phyloP scores from a whole-genome alignment of 2,329 filamentous ascomycete genomes.

The Aspergillus sp. region DNA sequence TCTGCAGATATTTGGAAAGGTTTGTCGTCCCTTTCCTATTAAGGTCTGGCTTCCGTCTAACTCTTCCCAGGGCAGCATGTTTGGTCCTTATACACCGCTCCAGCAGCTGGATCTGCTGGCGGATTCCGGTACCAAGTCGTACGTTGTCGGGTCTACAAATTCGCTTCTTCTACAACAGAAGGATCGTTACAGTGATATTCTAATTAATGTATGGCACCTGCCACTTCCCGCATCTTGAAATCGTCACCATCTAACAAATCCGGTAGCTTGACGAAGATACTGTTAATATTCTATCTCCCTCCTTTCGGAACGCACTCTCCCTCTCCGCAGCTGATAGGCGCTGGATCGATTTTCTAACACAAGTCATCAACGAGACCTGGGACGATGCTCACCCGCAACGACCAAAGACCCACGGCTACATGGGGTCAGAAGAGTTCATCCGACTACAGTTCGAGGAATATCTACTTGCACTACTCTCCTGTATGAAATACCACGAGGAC shows the following conservation, averaged over 20 bases:
- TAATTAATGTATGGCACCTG: conserved; percentile 62
- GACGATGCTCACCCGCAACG: conserved; percentile 81
- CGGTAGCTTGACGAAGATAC: conserved; percentile 70
- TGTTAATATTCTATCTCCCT: conserved; percentile 74
- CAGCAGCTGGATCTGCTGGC: conserved; percentile 93
- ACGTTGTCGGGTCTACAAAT: conserved; percentile 95
- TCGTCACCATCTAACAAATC: background rate
- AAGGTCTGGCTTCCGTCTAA: conserved; percentile 40
- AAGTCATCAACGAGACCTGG: conserved; percentile 94
- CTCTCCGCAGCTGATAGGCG: conserved; percentile 82
- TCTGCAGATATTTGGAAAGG: conserved; percentile 89
- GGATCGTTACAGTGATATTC: conserved; percentile 90
- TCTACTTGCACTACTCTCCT: conserved; percentile 76
- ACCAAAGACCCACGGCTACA: conserved; percentile 91
- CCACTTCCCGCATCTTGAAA: background rate
- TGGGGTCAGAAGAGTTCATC: conserved; percentile 95
- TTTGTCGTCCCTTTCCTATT: conserved; percentile 23
- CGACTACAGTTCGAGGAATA: conserved; percentile 96
- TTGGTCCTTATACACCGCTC: conserved; percentile 91
- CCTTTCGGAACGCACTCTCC: conserved; percentile 65
- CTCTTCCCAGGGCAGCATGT: conserved; percentile 70
- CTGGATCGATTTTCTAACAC: conserved; percentile 94
- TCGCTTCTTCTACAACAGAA: conserved; percentile 87
- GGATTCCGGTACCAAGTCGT: conserved; percentile 91
- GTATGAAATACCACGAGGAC: conserved; percentile 81